phyloP scores from a whole-genome alignment of 2,329 filamentous ascomycete species.

The Pyrenophora teres region DNA sequence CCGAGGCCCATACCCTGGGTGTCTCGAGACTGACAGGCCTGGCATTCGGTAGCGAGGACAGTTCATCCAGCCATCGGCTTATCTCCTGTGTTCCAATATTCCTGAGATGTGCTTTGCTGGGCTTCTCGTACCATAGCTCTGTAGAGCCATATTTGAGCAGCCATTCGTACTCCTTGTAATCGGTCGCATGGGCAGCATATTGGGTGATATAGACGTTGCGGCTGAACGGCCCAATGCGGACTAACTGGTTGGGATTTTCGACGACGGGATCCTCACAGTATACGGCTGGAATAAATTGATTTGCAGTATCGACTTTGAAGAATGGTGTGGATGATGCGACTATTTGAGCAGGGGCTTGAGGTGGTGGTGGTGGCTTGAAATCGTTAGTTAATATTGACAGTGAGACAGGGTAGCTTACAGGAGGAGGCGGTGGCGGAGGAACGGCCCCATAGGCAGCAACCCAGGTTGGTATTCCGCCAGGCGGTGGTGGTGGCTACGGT shows the following conservation, averaged over 20 bases:
- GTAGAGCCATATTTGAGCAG: constrained; percentile 31
- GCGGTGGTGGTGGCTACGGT: background rate
- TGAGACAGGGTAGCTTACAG: background rate
- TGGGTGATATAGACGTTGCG: constrained; percentile 31
- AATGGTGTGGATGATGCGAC: constrained; percentile 1
- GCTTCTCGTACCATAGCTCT: constrained; percentile 41
- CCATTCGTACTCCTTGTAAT: constrained; percentile 39
- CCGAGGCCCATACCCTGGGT: constrained; percentile 38
- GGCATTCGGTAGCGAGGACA: constrained; percentile 18
- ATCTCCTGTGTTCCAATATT: constrained; percentile 12
- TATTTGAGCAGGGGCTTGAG: constrained; percentile 4
- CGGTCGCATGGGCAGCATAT: constrained; percentile 27
- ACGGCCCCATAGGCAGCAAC: background rate
- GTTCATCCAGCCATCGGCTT: constrained; percentile 9
- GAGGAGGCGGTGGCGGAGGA: background rate
- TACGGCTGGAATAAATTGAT: constrained; percentile 25
- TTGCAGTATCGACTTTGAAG: constrained; percentile 17
- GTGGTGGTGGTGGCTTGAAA: constrained; percentile 11
- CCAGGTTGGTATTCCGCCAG: background rate
- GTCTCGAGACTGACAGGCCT: constrained; percentile 27
- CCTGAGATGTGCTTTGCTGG: constrained; percentile 16
- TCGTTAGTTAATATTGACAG: background rate
- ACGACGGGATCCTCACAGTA: constrained; percentile 26
- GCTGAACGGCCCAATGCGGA: constrained; percentile 31
- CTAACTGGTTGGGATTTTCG: constrained; percentile 17